Base-by-base conservation (phyloP, 148 eudicot genomes). In the Tetragonia tetragonoides region DNA sequence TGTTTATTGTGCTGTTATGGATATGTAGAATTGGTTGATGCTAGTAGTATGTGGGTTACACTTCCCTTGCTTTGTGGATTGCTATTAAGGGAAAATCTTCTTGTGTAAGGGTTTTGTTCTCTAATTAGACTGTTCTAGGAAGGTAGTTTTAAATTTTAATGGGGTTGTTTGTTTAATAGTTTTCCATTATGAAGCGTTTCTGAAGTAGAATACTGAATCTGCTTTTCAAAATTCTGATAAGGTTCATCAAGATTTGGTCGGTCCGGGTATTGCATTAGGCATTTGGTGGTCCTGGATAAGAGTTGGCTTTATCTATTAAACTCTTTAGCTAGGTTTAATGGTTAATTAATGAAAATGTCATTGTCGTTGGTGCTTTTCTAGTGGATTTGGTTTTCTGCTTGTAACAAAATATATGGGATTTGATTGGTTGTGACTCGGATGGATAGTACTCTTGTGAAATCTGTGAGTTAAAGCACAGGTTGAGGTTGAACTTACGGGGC, bases 381-480 rank as follows among this genome's bases (percentile, higher is more conserved):
- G 42, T 53, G 46, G 76, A 70, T 64, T 72, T 72, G 76, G 72
- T 57, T 20, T 75, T 59, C 67, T 78, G 56, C 60, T 78, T 53
- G 66, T 67, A 53, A 54, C 67, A 61, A 61, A 39, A 74, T 64
- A 72, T 49, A 56, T 77, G 84, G 65, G 66, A 37, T 84, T 78
- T 75, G 74, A 77, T 70, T 82, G 84, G 78, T 78, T 75, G 75
- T 73, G 54, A 77, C 37, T 66, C 16, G 72, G 61, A 78, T 75
- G 44, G 73, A 66, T 62, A 75, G 73, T 78, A 17, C 44, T 87
- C 85, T 59, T 85, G 85, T 80, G 87, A 77, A 80, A 84, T 82
- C 89, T 89, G 90, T 91, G 92, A 89, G 80, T 78, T 9, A 64
- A 40, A 72, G 66, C 86, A 84, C 84, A 84, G 86, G 85, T 68